phyloP scores from a whole-genome alignment of 352 stramenopile genomes.

The Salisapilia sapeloensis region DNA sequence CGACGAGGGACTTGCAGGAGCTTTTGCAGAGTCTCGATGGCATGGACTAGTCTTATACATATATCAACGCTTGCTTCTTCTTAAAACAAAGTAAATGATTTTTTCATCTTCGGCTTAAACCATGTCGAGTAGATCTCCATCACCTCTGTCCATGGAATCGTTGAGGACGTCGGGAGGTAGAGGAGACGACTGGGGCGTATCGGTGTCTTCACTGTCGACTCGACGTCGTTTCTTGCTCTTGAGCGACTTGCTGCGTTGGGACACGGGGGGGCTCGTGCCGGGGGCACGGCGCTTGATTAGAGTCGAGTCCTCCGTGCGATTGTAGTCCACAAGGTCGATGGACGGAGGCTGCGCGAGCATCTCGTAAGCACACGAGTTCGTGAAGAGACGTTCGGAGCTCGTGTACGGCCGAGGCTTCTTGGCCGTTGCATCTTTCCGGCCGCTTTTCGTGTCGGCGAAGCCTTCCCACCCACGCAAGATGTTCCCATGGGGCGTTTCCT shows the following conservation, averaged over 20 bases:
- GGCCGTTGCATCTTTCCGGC: slow-evolving; percentile 39
- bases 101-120: slow-evolving; percentile 11
- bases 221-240: slow-evolving; percentile 9
- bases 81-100: slow-evolving; percentile 10
- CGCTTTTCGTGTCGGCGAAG: slow-evolving; percentile 69
- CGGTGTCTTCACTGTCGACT: slow-evolving; percentile 2
- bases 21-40: slow-evolving; percentile 35
- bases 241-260: slow-evolving; percentile 2
- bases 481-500: slow-evolving; percentile 74
- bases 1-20: slow-evolving; percentile 49
- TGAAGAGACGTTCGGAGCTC: slow-evolving; percentile 66
- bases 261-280: not conserved
- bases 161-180: slow-evolving; percentile 8
- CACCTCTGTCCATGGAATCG: no score
- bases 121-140: slow-evolving; percentile 35
- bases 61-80: no score
- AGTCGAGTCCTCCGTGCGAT: slow-evolving; percentile 9
- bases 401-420: slow-evolving; percentile 75
- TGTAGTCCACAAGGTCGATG: slow-evolving; percentile 31
- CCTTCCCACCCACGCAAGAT: slow-evolving; percentile 79
- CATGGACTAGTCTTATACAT: no score
- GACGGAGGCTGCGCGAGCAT: slow-evolving; percentile 29
- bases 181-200: slow-evolving; percentile 1
- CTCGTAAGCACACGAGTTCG: slow-evolving; percentile 45
- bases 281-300: not conserved